A percentile compares a stretch with the other conserved stretches of the same genome.
phyloP scores from a whole-genome alignment of 2,329 filamentous ascomycete genomes.

The Dothideomycetes sp. region DNA sequence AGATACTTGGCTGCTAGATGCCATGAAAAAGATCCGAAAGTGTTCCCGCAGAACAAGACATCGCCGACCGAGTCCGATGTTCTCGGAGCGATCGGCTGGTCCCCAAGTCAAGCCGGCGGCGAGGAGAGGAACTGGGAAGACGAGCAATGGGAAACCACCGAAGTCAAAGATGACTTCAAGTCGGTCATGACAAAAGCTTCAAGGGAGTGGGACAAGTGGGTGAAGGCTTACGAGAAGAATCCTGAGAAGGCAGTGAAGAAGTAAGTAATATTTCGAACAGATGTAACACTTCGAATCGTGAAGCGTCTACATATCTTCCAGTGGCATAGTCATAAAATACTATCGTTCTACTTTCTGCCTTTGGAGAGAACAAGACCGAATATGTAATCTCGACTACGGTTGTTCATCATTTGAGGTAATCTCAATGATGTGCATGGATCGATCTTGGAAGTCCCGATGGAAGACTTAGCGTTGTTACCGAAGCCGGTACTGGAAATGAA shows the following conservation, averaged over 20 bases:
- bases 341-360: too few species aligned
- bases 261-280: constrained; percentile 13
- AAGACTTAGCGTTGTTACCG: too few species aligned
- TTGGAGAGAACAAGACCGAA: too few species aligned
- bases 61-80: constrained; percentile 28
- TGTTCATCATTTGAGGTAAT: too few species aligned
- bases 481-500: too few species aligned
- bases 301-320: background rate
- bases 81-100: constrained; percentile 33
- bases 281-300: background rate
- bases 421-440: too few species aligned
- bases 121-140: constrained; percentile 31
- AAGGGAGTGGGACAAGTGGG: constrained; percentile 30
- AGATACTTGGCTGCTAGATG: constrained; percentile 29
- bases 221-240: constrained; percentile 25
- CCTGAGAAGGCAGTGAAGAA: constrained; percentile 29
- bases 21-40: constrained; percentile 22
- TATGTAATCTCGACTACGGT: too few species aligned
- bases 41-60: constrained; percentile 22
- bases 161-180: constrained; percentile 31
- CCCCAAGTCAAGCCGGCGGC: constrained; percentile 21
- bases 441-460: too few species aligned
- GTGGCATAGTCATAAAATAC: too few species aligned
- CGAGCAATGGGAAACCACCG: constrained; percentile 30
- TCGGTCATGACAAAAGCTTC: constrained; percentile 28